These are phyloP conservation scores for Trypanosoma rangeli DNA, from an alignment of 208 protist genomes.

Conservation along the genomic window DNA sequence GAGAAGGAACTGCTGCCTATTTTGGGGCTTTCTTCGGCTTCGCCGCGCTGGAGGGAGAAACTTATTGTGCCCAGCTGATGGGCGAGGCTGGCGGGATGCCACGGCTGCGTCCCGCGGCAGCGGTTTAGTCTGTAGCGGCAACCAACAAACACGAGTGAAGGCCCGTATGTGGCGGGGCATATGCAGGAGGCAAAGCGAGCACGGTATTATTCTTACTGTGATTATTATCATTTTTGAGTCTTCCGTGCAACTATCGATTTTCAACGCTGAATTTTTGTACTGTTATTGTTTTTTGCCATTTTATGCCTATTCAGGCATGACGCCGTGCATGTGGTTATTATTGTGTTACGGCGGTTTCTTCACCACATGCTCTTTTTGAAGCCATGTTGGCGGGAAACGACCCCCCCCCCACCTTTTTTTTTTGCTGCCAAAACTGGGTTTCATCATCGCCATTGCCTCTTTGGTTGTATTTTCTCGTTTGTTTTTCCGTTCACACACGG, in stretches of 20 bases:
- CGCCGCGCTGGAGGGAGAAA: too few relatives aligned
- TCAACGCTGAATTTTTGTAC: neutral
- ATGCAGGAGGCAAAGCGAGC: neutral
- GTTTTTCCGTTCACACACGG: neutral
- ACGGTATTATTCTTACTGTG: neutral
- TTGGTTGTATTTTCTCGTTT: constrained; percentile 17
- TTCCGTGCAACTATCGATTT: neutral
- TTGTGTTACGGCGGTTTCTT: neutral
- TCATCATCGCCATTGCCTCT: neutral
- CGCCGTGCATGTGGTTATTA: neutral
- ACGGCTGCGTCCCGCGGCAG: too few relatives aligned
- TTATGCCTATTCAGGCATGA: too few relatives aligned
- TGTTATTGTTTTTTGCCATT: too few relatives aligned
- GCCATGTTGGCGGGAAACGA: neutral
- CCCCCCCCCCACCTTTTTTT: neutral
- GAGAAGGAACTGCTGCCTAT: too few relatives aligned
- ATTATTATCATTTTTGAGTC: neutral
- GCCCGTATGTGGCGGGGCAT: too few relatives aligned
- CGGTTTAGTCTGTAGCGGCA: too few relatives aligned
- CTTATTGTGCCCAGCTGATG: too few relatives aligned
- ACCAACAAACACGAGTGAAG: too few relatives aligned
- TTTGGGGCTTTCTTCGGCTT: too few relatives aligned
- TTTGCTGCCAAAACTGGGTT: neutral
- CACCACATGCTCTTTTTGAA: neutral
- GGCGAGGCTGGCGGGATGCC: too few relatives aligned